These are phyloP conservation scores for Leucosporidium yakuticum DNA, from an alignment of 768 basidiomycete species.

Conservation along the genomic window DNA sequence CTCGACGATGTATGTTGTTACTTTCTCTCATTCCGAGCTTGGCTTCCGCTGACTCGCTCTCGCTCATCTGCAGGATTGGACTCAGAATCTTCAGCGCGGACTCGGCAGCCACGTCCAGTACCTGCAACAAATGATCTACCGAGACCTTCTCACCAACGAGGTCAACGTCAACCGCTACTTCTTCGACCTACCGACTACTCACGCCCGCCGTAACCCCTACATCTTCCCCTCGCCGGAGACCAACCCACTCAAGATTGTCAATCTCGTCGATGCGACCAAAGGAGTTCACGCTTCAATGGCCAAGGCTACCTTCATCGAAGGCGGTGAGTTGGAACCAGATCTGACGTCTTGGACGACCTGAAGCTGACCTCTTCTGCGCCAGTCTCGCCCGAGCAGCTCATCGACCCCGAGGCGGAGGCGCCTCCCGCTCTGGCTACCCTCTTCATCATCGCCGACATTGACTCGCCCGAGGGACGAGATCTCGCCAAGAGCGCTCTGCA, in stretches of 20 bases:
- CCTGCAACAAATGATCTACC: constrained; percentile 54
- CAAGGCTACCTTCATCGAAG: constrained; percentile 6
- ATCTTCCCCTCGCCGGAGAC: constrained; percentile 56
- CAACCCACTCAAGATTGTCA: constrained; percentile 53
- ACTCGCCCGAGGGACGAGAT: constrained; percentile 55
- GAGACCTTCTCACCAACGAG: constrained; percentile 19
- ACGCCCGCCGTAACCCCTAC: constrained; percentile 64
- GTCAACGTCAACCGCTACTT: constrained; percentile 65
- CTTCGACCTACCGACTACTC: constrained; percentile 76
- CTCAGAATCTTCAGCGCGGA: constrained; percentile 59
- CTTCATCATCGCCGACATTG: constrained; percentile 72
- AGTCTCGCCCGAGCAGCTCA: neutral
- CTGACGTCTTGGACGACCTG: too few relatives aligned
- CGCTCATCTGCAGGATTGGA: constrained; percentile 53
- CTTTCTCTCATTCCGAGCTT: neutral
- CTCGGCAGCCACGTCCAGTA: constrained; percentile 57
- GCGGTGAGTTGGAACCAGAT: constrained; percentile 7
- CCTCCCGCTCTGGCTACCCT: constrained; percentile 39
- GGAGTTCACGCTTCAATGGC: neutral
- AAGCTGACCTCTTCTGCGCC: too few relatives aligned
- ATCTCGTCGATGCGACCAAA: constrained; percentile 54
- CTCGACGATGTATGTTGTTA: constrained; percentile 58
- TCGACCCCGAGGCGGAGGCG: constrained; percentile 4
- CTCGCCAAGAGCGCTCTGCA: constrained; percentile 61
- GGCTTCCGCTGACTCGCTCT: neutral